Evolutionary conservation across 83 land plant genomes (phyloP).

Genomic region (Isoetes engelmannii): DNA sequence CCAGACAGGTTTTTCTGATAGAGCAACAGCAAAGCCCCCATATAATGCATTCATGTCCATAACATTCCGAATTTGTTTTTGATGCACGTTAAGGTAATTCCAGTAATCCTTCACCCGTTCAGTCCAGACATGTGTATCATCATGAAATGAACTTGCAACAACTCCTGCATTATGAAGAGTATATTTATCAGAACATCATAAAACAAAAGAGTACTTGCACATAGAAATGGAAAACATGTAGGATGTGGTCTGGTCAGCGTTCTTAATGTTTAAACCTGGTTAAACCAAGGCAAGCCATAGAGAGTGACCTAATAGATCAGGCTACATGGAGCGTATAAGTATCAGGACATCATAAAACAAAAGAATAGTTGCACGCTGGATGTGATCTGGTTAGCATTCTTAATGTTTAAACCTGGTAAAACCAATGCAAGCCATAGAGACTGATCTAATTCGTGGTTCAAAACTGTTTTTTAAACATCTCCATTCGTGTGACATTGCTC

Average conservation of each 20-base stretch:
- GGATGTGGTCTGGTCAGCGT: background rate
- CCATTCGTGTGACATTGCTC: too few relatives aligned
- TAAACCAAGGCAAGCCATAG: too few relatives aligned
- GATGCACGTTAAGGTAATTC: background rate
- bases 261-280: too few relatives aligned
- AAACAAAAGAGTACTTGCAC: background rate
- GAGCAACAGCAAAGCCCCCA: slow-evolving; percentile 14
- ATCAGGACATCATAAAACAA: too few relatives aligned
- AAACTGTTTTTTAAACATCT: too few relatives aligned
- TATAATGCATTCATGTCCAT: slow-evolving; percentile 8
- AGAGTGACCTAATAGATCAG: too few relatives aligned
- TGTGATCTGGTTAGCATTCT: too few relatives aligned
- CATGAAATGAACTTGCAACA: background rate
- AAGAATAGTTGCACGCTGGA: too few relatives aligned
- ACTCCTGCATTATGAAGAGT: background rate
- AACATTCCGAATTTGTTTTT: slow-evolving; percentile 7
- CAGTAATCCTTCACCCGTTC: background rate
- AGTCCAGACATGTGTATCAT: background rate
- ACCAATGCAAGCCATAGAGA: too few relatives aligned
- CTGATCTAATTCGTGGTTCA: too few relatives aligned
- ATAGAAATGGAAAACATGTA: background rate
- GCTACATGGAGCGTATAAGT: too few relatives aligned
- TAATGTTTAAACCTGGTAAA: too few relatives aligned
- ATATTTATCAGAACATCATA: background rate
- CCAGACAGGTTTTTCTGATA: background rate